Base-by-base conservation (phyloP, 805 yeast species). In the Saccharomyces mikatae region DNA sequence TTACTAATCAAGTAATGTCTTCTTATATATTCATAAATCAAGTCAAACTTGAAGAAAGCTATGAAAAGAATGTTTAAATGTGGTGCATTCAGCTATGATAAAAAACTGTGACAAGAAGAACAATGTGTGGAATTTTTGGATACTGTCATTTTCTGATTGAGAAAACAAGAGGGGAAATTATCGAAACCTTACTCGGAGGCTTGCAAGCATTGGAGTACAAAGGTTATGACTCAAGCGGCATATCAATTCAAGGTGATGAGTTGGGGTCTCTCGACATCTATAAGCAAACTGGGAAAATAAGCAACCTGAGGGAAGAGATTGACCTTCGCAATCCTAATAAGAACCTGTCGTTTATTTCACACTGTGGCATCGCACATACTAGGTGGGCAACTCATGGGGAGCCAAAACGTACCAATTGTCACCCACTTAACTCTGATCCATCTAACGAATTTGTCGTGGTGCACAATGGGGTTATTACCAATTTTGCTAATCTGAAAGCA, bases 381-480 rank as follows among this genome's bases (percentile, higher is more conserved):
- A 87, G 99, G 78, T 94, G 99, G 99, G 99, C 99, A 51, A 94
- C 99, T 41, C 99, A 94, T 73, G 99, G 99, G 72, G 88, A 84
- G 65, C 97, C 97, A 55, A 83, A 82, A 60, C 82, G 79, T 57
- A 64, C 72, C 58, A 94, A 94, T 77, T 94, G 98, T 70, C 99
- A 94, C 71, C 99, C 99, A 50, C 98, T 92, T 70, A 78, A 91
- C 60, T 89, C 97, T 0, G 99, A 89, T 70, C 79, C 81, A 9
- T 72, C 73, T 49, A 86, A 87, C 63, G 96, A 91, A 72, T 94
- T 94, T 65, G 82, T 89, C 47, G 84, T 94, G 60, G 98, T 94
- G 51, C 99, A 94, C 77, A 94, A 94, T 66, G 99, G 99, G 78
- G 94, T 94, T 71, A 89, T 94, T 72, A 94, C 99, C 64, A 94